Base-by-base conservation (phyloP, 2,329 filamentous ascomycete genomes). In the Clarireedia homoeocarpa region DNA sequence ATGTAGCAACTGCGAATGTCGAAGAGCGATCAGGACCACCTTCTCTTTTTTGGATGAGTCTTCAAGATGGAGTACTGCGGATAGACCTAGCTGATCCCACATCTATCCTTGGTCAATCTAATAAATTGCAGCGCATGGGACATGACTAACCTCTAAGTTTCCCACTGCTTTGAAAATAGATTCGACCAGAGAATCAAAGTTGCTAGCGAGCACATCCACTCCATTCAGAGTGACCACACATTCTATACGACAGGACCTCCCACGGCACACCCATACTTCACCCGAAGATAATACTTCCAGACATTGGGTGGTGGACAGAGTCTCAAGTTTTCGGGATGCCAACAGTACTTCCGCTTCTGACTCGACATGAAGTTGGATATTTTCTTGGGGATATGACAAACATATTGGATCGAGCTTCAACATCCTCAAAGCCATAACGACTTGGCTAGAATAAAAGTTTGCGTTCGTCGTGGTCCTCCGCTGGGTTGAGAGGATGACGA, bases 1-100 rank as follows among this genome's bases (percentile, higher is more conserved):
- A 42, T 5, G 44, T 45, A 26, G 40, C 17, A 53, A 57, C 5
- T 54, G 51, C 39, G 42, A 52, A 55, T 63, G 39, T 6, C 58
- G 62, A 44, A 68, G 47, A 17, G 48, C 45, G 40, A 69, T 53
- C 17, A 55, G 64, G 17, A 66, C 20, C 26, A 40, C 30, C 5
- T n/a, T 26, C 27, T 44, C 30, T 5, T 17, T 20, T n/a, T 36
- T 9, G 9, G 14, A 6, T 17, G 12, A 7, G 23, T 47, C n/a
- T 23, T 42, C 49, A 30, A 17, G 6, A 7, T 47, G 44, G 30
- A 64, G 58, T 17, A 57, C 53, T 3, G 61, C 44, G 14, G 59
- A 64, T 9, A 69, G 47, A 23, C 51, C 61, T 6, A 67, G 54
- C 17, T 63, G 60, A 51, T 54, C 51, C 66, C 66, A 67, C 52